Evolutionary conservation across 768 basidiomycete species (phyloP), one percentile per base, ranked within the genome.

Genomic region (Favolaschia claudopus): DNA sequence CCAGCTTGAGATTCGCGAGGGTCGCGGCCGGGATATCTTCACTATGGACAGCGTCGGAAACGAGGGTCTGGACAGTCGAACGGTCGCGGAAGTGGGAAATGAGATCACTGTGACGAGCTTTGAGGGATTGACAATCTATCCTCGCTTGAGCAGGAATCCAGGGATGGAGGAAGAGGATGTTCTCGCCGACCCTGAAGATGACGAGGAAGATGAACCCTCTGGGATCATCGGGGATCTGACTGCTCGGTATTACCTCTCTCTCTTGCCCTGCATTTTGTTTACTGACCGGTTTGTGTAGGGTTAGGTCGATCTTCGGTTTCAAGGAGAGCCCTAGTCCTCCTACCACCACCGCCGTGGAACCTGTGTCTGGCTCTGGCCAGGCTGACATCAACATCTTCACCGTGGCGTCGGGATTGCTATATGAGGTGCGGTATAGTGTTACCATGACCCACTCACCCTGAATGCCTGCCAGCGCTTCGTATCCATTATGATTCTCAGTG

Each of bases 381-480:
- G 95, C 96, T 7, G 93, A 97, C 29, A 97, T 99, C 76, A 99
- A 99, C 68, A 96, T 99, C 63, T 99, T 99, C 75, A 99, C 97
- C 0, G 96, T 99, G 17, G 97, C 97, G 7, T 99, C 97, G 1
- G 97, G 97, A 0, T 75, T 96, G 48, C 80, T 99, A 2, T 99
- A 99, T 62, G 97, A 99, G 87, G 96, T 95, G 53, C 27, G 80
- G 39, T 13, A 2, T 15, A 29, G 27, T 33, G 7, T 32, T 20
- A 14, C 19, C 32, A 39, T 7, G 19, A 7, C 44, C 25, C 9
- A 33, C 27, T 12, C 32, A 61, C 40, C 44, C 50, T 65, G 38
- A 64, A 36, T 15, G 42, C 27, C 17, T 38, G 36, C 8, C 63
- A 99, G 95, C 89, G 97, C 15, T 99, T 99, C 75, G 95, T 89